Base-by-base conservation (phyloP, 2,329 filamentous ascomycete species). In the Biscogniauxia marginata region DNA sequence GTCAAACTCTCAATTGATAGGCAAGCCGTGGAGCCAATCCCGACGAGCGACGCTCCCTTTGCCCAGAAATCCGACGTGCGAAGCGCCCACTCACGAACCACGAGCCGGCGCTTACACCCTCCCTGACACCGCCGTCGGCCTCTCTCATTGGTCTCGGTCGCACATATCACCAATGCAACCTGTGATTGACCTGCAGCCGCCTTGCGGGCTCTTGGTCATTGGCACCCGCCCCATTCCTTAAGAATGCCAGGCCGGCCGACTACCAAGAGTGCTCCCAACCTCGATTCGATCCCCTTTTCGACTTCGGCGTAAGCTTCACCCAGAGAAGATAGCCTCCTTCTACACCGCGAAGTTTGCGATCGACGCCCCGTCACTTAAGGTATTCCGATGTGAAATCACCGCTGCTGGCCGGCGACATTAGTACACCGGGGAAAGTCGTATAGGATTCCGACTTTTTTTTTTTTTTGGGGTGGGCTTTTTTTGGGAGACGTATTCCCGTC, bases 171-270 rank as follows among this genome's bases (percentile, higher is more conserved):
- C 61, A n/a, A 63, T 61, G 62, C 66, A 60, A 60, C 61, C 63
- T 66, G 67, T 70, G 67, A 70, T 65, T 60, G 65, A 62, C 63
- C 60, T 67, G 66, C 66, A 70, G 65, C 63, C 65, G 57, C 61
- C 56, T 57, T 61, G 57, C 62, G 50, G 57, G 45, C 53, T 48
- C 52, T 50, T 53, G 57, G 47, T 54, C 49, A 52, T 56, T 53
- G 51, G 53, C 51, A 51, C 53, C 54, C 49, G 30, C 39, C 19
- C 53, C 39, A 44, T 56, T 58, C 49, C 54, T 64, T 64, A 62
- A 65, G 61, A 62, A 64, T 61, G 55, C 39, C 61, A 54, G n/a
- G 58, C 56, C 57, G 55, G 57, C 57, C 60, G 57, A 60, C 56
- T 4, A 39, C 13, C 30, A 11, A 39, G 30, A 39, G n/a, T 61